These are phyloP conservation scores for Anthostomella pinea DNA, from an alignment of 2,329 filamentous ascomycete genomes.

Conservation along the genomic window DNA sequence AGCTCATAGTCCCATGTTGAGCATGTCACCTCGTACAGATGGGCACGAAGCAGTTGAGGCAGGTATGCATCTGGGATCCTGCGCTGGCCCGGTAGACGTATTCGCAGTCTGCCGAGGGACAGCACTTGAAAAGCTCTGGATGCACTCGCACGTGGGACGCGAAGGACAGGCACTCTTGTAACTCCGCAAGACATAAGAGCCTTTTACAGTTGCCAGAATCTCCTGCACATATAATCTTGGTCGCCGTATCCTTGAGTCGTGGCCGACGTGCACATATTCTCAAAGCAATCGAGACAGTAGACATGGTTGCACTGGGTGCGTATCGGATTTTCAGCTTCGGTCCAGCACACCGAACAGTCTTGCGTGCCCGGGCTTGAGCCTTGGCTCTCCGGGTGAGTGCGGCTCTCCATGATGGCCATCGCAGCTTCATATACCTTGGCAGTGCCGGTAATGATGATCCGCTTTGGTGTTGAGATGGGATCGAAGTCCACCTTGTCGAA, in stretches of 20 bases:
- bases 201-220: conserved; percentile 22
- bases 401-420: conserved; percentile 10
- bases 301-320: conserved; percentile 36
- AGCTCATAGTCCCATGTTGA: conserved; percentile 33
- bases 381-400: not conserved
- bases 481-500: conserved; percentile 30
- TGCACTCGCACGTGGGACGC: conserved; percentile 32
- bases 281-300: conserved; percentile 43
- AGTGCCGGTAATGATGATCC: conserved; percentile 32
- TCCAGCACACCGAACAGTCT: conserved; percentile 37
- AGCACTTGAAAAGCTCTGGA: conserved; percentile 35
- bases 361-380: not conserved
- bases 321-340: conserved; percentile 35
- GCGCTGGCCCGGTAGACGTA: conserved; percentile 37
- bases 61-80: conserved; percentile 27
- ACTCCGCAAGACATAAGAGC: conserved; percentile 24
- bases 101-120: conserved; percentile 42
- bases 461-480: conserved; percentile 29
- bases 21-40: conserved; percentile 36
- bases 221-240: conserved; percentile 27
- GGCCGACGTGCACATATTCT: conserved; percentile 27
- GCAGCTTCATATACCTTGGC: conserved; percentile 17
- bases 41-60: conserved; percentile 34
- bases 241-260: conserved; percentile 8
- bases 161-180: conserved; percentile 35